Base-by-base conservation (phyloP, 352 stramenopile genomes). In the Albugo candida region DNA sequence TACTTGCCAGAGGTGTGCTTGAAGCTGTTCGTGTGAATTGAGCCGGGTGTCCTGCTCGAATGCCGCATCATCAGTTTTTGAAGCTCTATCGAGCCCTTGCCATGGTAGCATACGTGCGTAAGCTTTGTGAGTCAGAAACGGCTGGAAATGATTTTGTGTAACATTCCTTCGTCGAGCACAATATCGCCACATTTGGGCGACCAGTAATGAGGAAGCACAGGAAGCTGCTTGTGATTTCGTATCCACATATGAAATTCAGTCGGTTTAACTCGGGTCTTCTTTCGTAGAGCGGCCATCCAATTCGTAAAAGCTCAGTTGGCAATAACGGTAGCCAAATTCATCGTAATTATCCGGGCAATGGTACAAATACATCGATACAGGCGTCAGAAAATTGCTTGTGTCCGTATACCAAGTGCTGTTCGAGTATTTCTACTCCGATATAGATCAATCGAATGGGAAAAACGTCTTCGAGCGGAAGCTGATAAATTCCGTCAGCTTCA, bases 11-110 rank as follows among this genome's bases (percentile, higher is more conserved):
- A 56, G 96, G 96, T 73, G 93, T 99, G n/a, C 77, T 99, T 10
- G 96, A 99, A 64, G 96, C 95, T 10, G 95, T 99, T 20, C 84
- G 93, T 41, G 95, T 99, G 16, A 95, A 96, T 52, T 84, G 95
- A 38, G 81, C 94, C 35, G 96, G 95, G 4, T 99, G 98, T 61
- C 94, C 95, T 21, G 93, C 99, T 48, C 92, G 96, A 52, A 79
- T 98, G 18, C 70, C 67, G 34, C 94, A 98, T 60, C 58, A 85
- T 48, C 71, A 91, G 52, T 98, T 98, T 48, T 61, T 89, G 34
- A 81, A 88, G 58, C 93, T 73, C 10, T 85, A 94, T 51, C 75
- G 79, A 14, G 70, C 81, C n/a, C 59, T 94, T 0, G 70, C 62
- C 2, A 83, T 82, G 18, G 64, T 63, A 31, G 48, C 63, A 19